Evolutionary conservation across 2,329 filamentous ascomycete species (phyloP), one percentile per base, ranked within the genome.

Genomic region (Ophiostoma sp.): DNA sequence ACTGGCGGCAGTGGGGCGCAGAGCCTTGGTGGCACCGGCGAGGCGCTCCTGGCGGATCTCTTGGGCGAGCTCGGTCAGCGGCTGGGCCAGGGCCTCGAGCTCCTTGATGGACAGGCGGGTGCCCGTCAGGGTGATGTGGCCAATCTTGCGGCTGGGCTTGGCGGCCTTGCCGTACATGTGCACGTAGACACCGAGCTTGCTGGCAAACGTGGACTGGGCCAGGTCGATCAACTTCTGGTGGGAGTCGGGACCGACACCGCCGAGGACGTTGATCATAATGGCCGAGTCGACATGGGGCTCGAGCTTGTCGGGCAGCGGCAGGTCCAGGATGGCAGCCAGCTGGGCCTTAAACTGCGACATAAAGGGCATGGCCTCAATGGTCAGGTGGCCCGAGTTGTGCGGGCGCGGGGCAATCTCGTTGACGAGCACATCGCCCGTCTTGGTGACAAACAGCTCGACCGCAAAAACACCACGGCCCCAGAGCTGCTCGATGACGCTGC

Each of bases 371-470:
- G 92, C 92, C 81, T 99, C 94, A 74, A 98, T 98, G 2, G 92
- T 96, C 80, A 94, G 94, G 80, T 98, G 95, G 0, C 95, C 95
- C 0, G 92, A 96, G 81, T 97, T 97, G 81, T 97, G 94, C 71
- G 83, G 82, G 20, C 92, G 85, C 15, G 92, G 92, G 0, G 92
- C 92, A 73, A 96, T 90, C 80, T 97, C 93, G 79, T 96, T 97
- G 75, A 97, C 85, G 71, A 96, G 81, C 1, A 97, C 84, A 1
- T 82, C 31, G 39, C 88, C 87, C 75, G 95, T 88, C 67, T 88
- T 81, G 13, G 94, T 85, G 3, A 98, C 80, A 80, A 99, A 99
- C 88, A 98, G 92, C 81, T 99, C 95, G 0, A 98, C 94, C 0
- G 94, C 95, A 79, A 97, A 99, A 41, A 97, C 92, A 73, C 95